Conservation (phyloP, 768 basidiomycete species). For the Suillus cothurnatus region DNA sequence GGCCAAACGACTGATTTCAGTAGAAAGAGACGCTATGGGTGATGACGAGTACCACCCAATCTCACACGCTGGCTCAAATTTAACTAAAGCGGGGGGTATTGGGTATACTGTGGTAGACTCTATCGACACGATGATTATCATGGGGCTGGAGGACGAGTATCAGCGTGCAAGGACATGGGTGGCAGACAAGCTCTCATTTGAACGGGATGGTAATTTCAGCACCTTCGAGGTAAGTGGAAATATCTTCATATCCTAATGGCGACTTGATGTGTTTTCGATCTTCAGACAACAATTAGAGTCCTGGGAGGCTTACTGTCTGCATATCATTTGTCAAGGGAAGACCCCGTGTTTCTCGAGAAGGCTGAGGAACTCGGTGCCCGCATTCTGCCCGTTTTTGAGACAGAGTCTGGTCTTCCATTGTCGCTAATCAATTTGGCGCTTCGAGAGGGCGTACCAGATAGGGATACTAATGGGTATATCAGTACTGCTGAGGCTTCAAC, state of each 20-base stretch:
- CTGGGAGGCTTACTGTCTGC: conserved; percentile 90
- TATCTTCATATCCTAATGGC: neutral
- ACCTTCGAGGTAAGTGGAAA: conserved; percentile 79
- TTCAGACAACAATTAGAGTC: conserved; percentile 87
- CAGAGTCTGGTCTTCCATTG: conserved; percentile 79
- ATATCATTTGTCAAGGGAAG: conserved; percentile 72
- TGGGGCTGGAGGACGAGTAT: conserved; percentile 84
- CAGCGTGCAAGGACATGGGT: conserved; percentile 79
- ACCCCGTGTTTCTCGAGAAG: conserved; percentile 70
- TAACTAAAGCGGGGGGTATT: conserved; percentile 77
- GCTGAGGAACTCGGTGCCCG: conserved; percentile 85
- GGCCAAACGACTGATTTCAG: conserved; percentile 15
- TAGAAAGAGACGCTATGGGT: conserved; percentile 90
- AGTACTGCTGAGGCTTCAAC: conserved; percentile 89
- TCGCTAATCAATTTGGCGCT: conserved; percentile 74
- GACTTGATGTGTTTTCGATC: conserved; percentile 10
- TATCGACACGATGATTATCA: conserved; percentile 83
- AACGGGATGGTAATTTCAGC: conserved; percentile 77
- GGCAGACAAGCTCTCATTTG: conserved; percentile 65
- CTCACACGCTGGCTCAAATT: conserved; percentile 69
- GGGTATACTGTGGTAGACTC: conserved; percentile 91
- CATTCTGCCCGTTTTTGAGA: conserved; percentile 82
- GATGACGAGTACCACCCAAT: conserved; percentile 93
- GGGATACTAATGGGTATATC: conserved; percentile 60
- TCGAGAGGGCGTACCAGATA: conserved; percentile 59